Conservation (phyloP, 129 eudicot species). For the Chrysanthemum makinoi region DNA sequence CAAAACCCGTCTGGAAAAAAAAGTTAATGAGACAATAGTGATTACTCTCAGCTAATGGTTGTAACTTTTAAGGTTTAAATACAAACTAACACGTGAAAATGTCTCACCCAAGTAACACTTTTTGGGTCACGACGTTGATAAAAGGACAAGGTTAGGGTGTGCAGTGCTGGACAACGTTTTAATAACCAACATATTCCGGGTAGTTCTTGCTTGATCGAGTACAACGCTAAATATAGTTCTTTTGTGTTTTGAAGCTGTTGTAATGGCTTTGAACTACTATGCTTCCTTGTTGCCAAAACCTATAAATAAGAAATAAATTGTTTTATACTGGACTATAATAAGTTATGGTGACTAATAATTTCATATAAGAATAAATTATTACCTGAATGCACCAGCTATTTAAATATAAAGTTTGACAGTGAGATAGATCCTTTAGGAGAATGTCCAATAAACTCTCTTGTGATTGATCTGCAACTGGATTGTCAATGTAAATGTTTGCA, state of each 20-base stretch:
- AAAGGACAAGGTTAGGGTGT: background rate
- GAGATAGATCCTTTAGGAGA: background rate
- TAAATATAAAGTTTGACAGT: conserved; percentile 1
- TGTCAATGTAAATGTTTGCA: background rate
- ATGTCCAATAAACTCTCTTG: conserved; percentile 4
- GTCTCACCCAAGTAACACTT: too few species aligned
- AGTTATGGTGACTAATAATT: background rate
- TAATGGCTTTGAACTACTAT: background rate
- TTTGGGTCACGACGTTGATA: too few species aligned
- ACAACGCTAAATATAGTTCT: background rate
- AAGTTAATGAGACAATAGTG: too few species aligned
- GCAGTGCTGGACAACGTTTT: conserved; percentile 4
- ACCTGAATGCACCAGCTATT: conserved; percentile 30
- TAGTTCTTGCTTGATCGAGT: conserved; percentile 18
- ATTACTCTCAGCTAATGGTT: too few species aligned
- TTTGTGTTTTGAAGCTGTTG: background rate
- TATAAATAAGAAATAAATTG: conserved; percentile 3
- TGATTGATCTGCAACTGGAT: background rate
- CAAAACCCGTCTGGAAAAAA: background rate
- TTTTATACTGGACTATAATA: too few species aligned
- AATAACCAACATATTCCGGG: conserved; percentile 18
- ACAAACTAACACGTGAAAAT: background rate
- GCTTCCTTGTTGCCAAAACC: conserved; percentile 15
- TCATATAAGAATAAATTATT: background rate
- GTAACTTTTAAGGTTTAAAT: too few species aligned